Evolutionary conservation across 805 yeast genomes (phyloP).

Genomic region (Nakazawaea wickerhamii): DNA sequence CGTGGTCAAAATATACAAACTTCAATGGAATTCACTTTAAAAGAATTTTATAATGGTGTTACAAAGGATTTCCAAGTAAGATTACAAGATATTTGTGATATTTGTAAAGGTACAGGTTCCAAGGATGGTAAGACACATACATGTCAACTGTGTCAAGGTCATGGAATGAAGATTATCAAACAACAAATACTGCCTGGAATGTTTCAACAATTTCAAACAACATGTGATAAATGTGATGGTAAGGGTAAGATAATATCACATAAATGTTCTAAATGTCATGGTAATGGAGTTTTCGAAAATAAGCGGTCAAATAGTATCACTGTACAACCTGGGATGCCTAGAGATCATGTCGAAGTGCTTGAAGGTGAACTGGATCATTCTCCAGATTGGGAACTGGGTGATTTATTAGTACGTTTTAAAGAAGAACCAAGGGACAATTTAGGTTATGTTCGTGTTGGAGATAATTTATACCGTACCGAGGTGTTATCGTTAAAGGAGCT

Average conservation of each 20-base stretch:
- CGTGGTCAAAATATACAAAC: slow-evolving; percentile 62
- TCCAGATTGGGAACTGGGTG: slow-evolving; percentile 83
- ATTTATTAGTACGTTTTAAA: slow-evolving; percentile 53
- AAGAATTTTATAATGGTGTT: slow-evolving; percentile 68
- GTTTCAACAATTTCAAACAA: slow-evolving; percentile 76
- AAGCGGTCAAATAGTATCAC: slow-evolving; percentile 53
- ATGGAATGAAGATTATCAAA: slow-evolving; percentile 59
- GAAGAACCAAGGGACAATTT: slow-evolving; percentile 53
- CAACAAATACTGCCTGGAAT: slow-evolving; percentile 86
- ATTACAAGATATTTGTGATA: slow-evolving; percentile 69
- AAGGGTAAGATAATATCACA: slow-evolving; percentile 61
- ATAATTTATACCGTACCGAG: slow-evolving; percentile 76
- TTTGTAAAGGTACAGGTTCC: slow-evolving; percentile 83
- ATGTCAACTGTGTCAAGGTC: slow-evolving; percentile 71
- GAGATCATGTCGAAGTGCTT: slow-evolving; percentile 52
- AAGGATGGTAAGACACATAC: slow-evolving; percentile 64
- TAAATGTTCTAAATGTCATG: slow-evolving; percentile 66
- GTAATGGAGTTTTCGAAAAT: slow-evolving; percentile 56
- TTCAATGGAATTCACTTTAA: slow-evolving; percentile 48
- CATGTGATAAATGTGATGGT: slow-evolving; percentile 80
- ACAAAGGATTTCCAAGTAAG: slow-evolving; percentile 54
- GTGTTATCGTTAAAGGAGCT: slow-evolving; percentile 70
- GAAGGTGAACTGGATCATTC: slow-evolving; percentile 78
- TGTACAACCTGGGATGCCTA: slow-evolving; percentile 64
- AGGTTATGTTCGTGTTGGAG: slow-evolving; percentile 83